Percentiles rank a stretch among this genome's conserved stretches.
phyloP scores from a whole-genome alignment of 2,329 filamentous ascomycete genomes.

The Bipolaris cookei region DNA sequence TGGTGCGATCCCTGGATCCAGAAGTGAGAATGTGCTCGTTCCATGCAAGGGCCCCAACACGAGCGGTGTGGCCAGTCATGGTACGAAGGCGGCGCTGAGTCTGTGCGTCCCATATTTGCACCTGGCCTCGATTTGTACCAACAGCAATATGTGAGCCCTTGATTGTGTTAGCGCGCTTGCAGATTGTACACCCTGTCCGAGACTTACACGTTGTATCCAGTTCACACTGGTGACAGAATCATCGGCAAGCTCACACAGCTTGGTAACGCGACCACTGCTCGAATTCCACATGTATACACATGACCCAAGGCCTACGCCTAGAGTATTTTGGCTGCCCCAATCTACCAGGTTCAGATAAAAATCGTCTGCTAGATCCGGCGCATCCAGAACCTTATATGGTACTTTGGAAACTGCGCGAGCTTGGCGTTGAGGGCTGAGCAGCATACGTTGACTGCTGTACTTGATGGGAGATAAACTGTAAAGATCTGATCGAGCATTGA shows the following conservation, averaged over 20 bases:
- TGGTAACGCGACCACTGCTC: slow-evolving; percentile 86
- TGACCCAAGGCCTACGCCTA: slow-evolving; percentile 89
- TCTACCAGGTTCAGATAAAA: slow-evolving; percentile 98
- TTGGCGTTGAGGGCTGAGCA: slow-evolving; percentile 86
- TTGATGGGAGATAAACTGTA: slow-evolving; percentile 96
- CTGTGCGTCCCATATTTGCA: slow-evolving; percentile 98
- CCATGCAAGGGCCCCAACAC: slow-evolving; percentile 94
- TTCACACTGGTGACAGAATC: slow-evolving; percentile 96
- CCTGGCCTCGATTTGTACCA: slow-evolving; percentile 89
- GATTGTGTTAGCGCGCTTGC: slow-evolving; percentile 12
- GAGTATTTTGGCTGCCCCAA: slow-evolving; percentile 93
- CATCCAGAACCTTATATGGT: slow-evolving; percentile 96
- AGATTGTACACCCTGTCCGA: neutral
- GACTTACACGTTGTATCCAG: slow-evolving; percentile 85
- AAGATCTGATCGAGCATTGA: slow-evolving; percentile 88
- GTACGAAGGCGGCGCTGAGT: slow-evolving; percentile 83
- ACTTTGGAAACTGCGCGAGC: slow-evolving; percentile 93
- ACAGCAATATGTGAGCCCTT: slow-evolving; percentile 91
- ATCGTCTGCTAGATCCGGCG: slow-evolving; percentile 93
- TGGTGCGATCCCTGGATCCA: slow-evolving; percentile 88
- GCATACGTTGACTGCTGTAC: slow-evolving; percentile 89
- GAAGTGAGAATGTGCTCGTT: slow-evolving; percentile 97
- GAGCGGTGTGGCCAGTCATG: slow-evolving; percentile 94
- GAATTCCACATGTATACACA: slow-evolving; percentile 99
- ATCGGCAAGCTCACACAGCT: slow-evolving; percentile 88